Evolutionary conservation across 805 yeast genomes (phyloP).

Genomic region (Myxozyma melibiosi): DNA sequence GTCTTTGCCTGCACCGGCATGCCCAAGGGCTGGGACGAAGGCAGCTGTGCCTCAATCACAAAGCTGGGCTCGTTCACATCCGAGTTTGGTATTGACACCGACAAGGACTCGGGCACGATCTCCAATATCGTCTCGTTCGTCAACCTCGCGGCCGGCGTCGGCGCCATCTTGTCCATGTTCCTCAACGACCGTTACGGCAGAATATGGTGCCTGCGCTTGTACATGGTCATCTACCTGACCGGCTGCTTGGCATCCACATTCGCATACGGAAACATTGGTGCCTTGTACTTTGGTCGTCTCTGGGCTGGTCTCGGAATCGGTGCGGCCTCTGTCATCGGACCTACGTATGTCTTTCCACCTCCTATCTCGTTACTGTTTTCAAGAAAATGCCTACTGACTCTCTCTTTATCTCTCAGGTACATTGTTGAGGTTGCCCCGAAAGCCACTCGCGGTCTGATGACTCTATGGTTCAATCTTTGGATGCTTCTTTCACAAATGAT

Average conservation of each 20-base stretch:
- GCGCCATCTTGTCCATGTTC: slow-evolving; percentile 16
- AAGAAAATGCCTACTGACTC: too few relatives aligned
- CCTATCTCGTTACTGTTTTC: background rate
- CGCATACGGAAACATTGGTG: slow-evolving; percentile 9
- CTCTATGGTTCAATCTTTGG: slow-evolving; percentile 19
- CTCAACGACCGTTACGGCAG: slow-evolving; percentile 14
- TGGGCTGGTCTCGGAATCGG: slow-evolving; percentile 24
- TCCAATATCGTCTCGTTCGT: slow-evolving; percentile 22
- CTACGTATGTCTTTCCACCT: background rate
- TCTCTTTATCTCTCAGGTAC: slow-evolving; percentile 5
- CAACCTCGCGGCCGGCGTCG: slow-evolving; percentile 20
- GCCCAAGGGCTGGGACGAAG: slow-evolving; percentile 26
- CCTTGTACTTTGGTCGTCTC: slow-evolving; percentile 14
- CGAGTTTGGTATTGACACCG: slow-evolving; percentile 2
- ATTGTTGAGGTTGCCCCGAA: slow-evolving; percentile 24
- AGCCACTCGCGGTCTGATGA: slow-evolving; percentile 19
- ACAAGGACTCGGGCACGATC: background rate
- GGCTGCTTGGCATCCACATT: slow-evolving; percentile 21
- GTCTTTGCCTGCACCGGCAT: slow-evolving; percentile 18
- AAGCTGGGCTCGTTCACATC: slow-evolving; percentile 3
- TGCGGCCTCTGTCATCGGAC: slow-evolving; percentile 20
- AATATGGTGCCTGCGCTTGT: slow-evolving; percentile 11
- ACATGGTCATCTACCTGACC: slow-evolving; percentile 6
- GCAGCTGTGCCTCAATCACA: slow-evolving; percentile 15
- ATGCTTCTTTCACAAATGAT: slow-evolving; percentile 18